Evolutionary conservation across 2,329 filamentous ascomycete genomes (phyloP).

Genomic region (Myrmaecium sp.): DNA sequence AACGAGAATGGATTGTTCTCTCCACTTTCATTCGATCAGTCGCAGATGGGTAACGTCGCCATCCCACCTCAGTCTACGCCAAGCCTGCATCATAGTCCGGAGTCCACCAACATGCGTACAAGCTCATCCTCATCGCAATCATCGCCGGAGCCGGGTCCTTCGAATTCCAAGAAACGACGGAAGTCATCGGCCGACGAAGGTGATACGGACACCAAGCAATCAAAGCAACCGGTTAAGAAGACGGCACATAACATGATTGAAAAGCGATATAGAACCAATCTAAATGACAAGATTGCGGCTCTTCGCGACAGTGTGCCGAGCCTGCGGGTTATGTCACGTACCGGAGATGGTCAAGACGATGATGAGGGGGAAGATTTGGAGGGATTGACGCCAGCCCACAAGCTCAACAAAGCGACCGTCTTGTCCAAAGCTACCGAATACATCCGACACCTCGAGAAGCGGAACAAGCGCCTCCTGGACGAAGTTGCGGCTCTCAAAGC

Average conservation of each 20-base stretch:
- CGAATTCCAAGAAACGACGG: constrained; percentile 16
- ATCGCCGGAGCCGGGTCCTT: constrained; percentile 39
- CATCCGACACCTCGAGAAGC: constrained; percentile 82
- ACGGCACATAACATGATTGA: constrained; percentile 97
- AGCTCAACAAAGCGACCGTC: constrained; percentile 95
- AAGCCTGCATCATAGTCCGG: constrained; percentile 20
- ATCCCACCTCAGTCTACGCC: constrained; percentile 16
- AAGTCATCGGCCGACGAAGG: constrained; percentile 31
- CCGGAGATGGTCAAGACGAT: constrained; percentile 39
- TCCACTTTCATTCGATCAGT: constrained; percentile 12
- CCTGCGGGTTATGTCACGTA: constrained; percentile 60
- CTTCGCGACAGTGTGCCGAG: constrained; percentile 84
- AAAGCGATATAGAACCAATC: constrained; percentile 86
- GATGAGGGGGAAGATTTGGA: constrained; percentile 63
- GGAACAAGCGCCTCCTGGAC: constrained; percentile 64
- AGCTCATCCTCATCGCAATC: constrained; percentile 35
- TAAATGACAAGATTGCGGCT: constrained; percentile 94
- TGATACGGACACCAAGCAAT: constrained; percentile 34
- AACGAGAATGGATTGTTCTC: constrained; percentile 13
- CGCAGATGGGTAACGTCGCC: constrained; percentile 9
- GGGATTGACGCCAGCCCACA: constrained; percentile 61
- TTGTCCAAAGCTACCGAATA: constrained; percentile 93
- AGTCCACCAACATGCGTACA: constrained; percentile 14
- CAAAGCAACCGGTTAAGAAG: constrained; percentile 55
- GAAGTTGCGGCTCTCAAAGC: constrained; percentile 68